Evolutionary conservation across 2,329 filamentous ascomycete genomes (phyloP).

Genomic region (Neopestalotiopsis sp.): DNA sequence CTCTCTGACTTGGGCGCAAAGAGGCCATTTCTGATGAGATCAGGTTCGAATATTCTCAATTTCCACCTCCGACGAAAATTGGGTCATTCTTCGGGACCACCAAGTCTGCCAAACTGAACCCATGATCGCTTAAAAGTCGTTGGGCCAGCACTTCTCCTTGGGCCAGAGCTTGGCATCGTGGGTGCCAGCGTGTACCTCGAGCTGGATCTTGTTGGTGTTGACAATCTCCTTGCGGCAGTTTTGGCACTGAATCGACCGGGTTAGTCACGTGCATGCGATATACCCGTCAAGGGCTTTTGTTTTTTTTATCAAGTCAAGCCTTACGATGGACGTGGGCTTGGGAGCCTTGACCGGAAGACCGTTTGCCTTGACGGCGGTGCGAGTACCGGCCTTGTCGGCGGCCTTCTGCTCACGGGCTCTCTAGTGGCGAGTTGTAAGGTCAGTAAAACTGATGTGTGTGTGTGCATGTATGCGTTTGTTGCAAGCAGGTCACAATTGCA

Average conservation of each 20-base stretch:
- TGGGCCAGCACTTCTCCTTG: conserved; percentile 65
- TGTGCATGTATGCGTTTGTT: background rate
- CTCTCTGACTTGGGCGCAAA: background rate
- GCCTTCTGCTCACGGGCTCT: conserved; percentile 61
- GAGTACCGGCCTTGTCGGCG: conserved; percentile 59
- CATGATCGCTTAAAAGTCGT: conserved; percentile 42
- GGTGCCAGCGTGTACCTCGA: conserved; percentile 58
- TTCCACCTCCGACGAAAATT: too few relatives aligned
- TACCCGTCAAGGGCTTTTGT: background rate
- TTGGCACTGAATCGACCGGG: conserved; percentile 44
- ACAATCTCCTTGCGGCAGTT: conserved; percentile 58
- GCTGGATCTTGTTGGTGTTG: conserved; percentile 55
- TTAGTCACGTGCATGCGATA: conserved; percentile 22
- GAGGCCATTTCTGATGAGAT: too few relatives aligned
- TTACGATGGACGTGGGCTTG: conserved; percentile 56
- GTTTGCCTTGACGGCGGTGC: conserved; percentile 58
- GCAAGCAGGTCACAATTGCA: background rate
- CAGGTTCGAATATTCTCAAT: too few relatives aligned
- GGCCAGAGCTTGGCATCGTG: conserved; percentile 56
- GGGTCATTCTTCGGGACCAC: background rate
- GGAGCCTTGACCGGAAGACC: conserved; percentile 59
- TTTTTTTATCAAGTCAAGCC: conserved; percentile 21
- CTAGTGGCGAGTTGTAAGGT: conserved; percentile 34
- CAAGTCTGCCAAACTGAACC: background rate
- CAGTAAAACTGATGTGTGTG: background rate